phyloP scores from a whole-genome alignment of 331 rosid species.

The Quercus tomentella region DNA sequence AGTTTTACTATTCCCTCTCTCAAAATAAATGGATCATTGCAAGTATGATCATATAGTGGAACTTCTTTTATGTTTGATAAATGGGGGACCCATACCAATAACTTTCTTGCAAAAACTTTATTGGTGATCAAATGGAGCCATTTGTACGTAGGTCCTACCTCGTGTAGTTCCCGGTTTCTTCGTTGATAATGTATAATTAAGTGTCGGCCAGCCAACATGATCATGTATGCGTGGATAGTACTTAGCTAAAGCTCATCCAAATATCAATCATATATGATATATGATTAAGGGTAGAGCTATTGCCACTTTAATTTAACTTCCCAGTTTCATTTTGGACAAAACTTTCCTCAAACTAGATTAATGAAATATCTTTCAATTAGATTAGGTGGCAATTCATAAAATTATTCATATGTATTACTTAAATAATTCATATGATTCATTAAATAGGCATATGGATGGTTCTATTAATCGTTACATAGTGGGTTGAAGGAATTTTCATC shows the following conservation, averaged over 20 bases:
- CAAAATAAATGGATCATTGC: not conserved
- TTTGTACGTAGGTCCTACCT: conserved; percentile 23
- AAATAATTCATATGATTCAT: no score
- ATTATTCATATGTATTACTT: no score
- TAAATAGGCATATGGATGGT: no score
- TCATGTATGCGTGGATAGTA: not conserved
- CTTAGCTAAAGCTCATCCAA: not conserved
- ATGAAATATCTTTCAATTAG: no score
- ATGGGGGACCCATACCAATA: conserved; percentile 9
- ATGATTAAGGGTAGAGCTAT: not conserved
- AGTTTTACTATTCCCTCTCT: not conserved
- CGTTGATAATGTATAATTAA: conserved; percentile 10
- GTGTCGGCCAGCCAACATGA: not conserved
- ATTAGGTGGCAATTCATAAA: no score
- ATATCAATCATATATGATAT: not conserved
- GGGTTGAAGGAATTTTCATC: no score
- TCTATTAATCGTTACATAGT: no score
- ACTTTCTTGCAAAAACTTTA: conserved; percentile 19
- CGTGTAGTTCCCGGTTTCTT: conserved; percentile 16
- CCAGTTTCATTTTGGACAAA: no score
- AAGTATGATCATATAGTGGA: not conserved
- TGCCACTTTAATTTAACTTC: not conserved
- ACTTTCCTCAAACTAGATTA: no score
- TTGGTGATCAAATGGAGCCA: conserved; percentile 20
- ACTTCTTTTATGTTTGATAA: not conserved